Evolutionary conservation across 306 rosid species (phyloP).

Genomic region (Luffa aegyptiaca): DNA sequence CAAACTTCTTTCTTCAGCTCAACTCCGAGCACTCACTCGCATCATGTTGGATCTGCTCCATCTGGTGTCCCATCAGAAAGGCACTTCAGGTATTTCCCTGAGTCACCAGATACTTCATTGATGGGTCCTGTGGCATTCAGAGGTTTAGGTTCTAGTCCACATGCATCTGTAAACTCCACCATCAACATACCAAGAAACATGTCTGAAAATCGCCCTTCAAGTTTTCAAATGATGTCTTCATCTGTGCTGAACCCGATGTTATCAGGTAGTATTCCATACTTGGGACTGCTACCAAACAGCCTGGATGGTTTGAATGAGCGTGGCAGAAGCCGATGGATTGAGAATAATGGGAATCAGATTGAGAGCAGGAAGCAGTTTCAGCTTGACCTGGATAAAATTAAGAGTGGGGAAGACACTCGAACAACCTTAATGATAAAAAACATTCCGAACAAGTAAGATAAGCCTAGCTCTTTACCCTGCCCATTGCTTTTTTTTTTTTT

Average conservation of each 20-base stretch:
- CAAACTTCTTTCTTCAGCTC: slow-evolving; percentile 48
- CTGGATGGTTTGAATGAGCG: slow-evolving; percentile 50
- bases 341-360: slow-evolving; percentile 44
- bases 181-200: slow-evolving; percentile 51
- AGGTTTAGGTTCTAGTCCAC: slow-evolving; percentile 43
- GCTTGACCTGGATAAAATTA: slow-evolving; percentile 77
- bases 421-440: slow-evolving; percentile 93
- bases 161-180: slow-evolving; percentile 34
- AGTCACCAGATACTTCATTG: slow-evolving; percentile 65
- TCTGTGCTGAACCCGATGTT: slow-evolving; percentile 53
- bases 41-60: slow-evolving; percentile 90
- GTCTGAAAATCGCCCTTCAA: slow-evolving; percentile 49
- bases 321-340: slow-evolving; percentile 53
- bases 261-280: slow-evolving; percentile 49
- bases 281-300: slow-evolving; percentile 36
- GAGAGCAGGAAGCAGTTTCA: slow-evolving; percentile 80
- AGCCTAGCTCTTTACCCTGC: slow-evolving; percentile 2
- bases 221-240: slow-evolving; percentile 61
- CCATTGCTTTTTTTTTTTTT: not conserved
- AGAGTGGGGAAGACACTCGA: slow-evolving; percentile 68
- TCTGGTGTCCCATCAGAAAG: slow-evolving; percentile 64
- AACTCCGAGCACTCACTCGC: slow-evolving; percentile 13
- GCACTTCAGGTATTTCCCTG: slow-evolving; percentile 60
- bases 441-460: slow-evolving; percentile 77
- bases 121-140: slow-evolving; percentile 36